Conservation (phyloP, 495 filamentous ascomycete genomes). For the Collariella sp. region DNA sequence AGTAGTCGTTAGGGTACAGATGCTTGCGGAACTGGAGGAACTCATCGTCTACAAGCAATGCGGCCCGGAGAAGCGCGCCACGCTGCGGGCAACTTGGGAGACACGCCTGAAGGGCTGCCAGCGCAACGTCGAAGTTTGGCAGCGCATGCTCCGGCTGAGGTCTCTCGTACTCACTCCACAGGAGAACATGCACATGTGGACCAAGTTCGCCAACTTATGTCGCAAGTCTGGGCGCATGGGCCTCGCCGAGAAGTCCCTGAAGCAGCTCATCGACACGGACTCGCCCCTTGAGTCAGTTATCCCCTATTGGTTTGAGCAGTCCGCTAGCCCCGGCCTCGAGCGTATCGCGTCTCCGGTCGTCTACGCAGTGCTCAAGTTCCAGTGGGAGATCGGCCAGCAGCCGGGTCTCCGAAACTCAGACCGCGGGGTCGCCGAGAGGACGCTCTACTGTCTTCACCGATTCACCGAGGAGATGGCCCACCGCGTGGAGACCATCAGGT, state of each 20-base stretch:
- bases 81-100: slow-evolving; percentile 90
- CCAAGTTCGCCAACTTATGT: slow-evolving; percentile 97
- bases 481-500: slow-evolving; percentile 51
- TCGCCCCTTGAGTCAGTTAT: slow-evolving; percentile 56
- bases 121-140: slow-evolving; percentile 96
- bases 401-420: slow-evolving; percentile 30
- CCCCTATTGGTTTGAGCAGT: slow-evolving; percentile 46
- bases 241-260: slow-evolving; percentile 92
- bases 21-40: slow-evolving; percentile 97
- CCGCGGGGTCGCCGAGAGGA: slow-evolving; percentile 43
- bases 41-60: slow-evolving; percentile 96
- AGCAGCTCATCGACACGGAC: slow-evolving; percentile 52
- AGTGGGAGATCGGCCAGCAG: slow-evolving; percentile 70
- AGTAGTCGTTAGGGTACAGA: slow-evolving; percentile 92
- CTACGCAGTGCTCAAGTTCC: slow-evolving; percentile 90
- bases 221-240: slow-evolving; percentile 91
- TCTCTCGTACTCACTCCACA: slow-evolving; percentile 80
- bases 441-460: slow-evolving; percentile 66
- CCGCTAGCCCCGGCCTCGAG: slow-evolving; percentile 22
- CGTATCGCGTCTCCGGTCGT: slow-evolving; percentile 66
- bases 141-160: slow-evolving; percentile 91
- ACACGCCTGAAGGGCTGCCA: slow-evolving; percentile 90
- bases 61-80: slow-evolving; percentile 76
- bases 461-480: slow-evolving; percentile 75
- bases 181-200: slow-evolving; percentile 97